Base-by-base conservation (phyloP, 2,329 filamentous ascomycete species). In the Colletotrichum incanum region DNA sequence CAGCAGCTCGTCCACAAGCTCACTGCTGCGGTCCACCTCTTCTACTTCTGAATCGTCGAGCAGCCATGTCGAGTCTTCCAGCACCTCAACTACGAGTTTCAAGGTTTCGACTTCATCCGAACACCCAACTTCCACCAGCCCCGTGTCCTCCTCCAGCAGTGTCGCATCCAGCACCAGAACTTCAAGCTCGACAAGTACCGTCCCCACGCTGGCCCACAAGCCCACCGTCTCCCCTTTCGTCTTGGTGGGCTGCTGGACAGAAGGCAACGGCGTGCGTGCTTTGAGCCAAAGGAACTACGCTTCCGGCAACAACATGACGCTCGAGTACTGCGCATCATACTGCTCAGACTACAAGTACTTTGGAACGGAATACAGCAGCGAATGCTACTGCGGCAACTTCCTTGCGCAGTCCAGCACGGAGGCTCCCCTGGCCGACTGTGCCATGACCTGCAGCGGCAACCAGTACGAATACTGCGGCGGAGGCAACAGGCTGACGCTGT, bases 221-320 rank as follows among this genome's bases (percentile, higher is more conserved):
- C 78, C 82, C 0, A 79, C 77, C 11, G 73, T 81, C 9, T 71
- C 75, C 7, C 74, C 75, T 41, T 84, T 81, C 74, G 76, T 76
- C 9, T 76, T 83, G 28, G 77, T 82, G 20, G 84, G 84, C 43
- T 86, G 84, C 78, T 84, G 82, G 79, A 80, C 79, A 3, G 83
- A 86, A 67, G 79, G 80, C 16, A 71, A 76, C 12, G 78, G 78
- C 5, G 78, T 75, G 31, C 80, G 83, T 18, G 82, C 83, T 3
- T 79, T 85, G 14, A 67, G 72, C 28, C 77, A 78, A 43, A 74
- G 67, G n/a, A 70, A 74, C 7, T 80, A 78, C 1, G 34, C 74
- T 9, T 74, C 74, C 16, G 58, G 72, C 14, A 64, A 77, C 23
- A 76, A 77, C 71, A 81, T 82, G 80, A 82, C 79, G 63, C 79